These are phyloP conservation scores for Lachancea lanzarotensis DNA, from an alignment of 805 yeast genomes.

Conservation along the genomic window DNA sequence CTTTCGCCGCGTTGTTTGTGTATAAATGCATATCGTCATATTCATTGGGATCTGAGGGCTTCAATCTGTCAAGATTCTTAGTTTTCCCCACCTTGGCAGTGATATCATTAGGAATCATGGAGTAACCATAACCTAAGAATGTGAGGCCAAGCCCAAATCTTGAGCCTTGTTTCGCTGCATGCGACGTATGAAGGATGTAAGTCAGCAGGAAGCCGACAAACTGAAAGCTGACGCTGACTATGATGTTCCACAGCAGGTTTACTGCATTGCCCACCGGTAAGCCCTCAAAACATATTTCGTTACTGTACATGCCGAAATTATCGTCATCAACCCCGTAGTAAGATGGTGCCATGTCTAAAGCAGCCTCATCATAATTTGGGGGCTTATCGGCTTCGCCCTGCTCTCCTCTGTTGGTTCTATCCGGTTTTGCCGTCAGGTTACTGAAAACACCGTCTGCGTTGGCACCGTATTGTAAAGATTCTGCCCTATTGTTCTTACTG, in stretches of 20 bases:
- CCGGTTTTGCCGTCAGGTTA: slow-evolving; percentile 87
- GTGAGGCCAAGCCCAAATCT: slow-evolving; percentile 87
- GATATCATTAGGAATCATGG: slow-evolving; percentile 44
- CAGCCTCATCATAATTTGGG: slow-evolving; percentile 92
- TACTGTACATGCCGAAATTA: slow-evolving; percentile 48
- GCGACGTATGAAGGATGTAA: slow-evolving; percentile 87
- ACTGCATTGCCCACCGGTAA: slow-evolving; percentile 91
- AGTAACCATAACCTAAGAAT: slow-evolving; percentile 62
- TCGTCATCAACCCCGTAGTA: slow-evolving; percentile 92
- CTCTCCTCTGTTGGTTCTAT: slow-evolving; percentile 29
- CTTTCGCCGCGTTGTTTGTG: slow-evolving; percentile 20
- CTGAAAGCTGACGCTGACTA: slow-evolving; percentile 88
- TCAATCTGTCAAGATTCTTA: slow-evolving; percentile 35
- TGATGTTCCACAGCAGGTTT: slow-evolving; percentile 81
- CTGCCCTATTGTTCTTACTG: slow-evolving; percentile 16
- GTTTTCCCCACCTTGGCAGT: slow-evolving; percentile 28
- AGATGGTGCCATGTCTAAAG: slow-evolving; percentile 90
- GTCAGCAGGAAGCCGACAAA: slow-evolving; percentile 89
- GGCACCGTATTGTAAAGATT: slow-evolving; percentile 19
- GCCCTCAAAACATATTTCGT: slow-evolving; percentile 91
- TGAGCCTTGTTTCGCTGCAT: slow-evolving; percentile 94
- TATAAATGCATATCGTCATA: slow-evolving; percentile 37
- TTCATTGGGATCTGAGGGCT: slow-evolving; percentile 53
- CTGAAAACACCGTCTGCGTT: slow-evolving; percentile 82
- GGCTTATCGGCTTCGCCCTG: slow-evolving; percentile 44